Evolutionary conservation across 768 basidiomycete genomes (phyloP).

Genomic region (Lepiota subincarnata): DNA sequence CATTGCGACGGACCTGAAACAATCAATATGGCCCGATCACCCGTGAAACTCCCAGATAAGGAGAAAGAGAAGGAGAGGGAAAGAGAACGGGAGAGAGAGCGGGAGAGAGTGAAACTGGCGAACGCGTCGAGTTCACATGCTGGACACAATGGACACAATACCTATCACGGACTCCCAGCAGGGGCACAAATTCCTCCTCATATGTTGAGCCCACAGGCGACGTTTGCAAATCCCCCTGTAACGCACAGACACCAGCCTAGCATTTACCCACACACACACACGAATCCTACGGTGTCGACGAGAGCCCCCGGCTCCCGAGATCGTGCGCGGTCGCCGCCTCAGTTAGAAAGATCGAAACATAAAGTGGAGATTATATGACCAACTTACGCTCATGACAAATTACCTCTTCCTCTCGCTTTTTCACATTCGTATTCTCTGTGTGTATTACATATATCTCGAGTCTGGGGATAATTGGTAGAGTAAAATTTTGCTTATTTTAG

Average conservation of each 20-base stretch:
- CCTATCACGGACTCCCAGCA: neutral
- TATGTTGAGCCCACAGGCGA: neutral
- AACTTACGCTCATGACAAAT: neutral
- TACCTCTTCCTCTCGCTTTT: neutral
- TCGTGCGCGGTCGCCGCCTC: neutral
- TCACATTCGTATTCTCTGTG: neutral
- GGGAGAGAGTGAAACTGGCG: neutral
- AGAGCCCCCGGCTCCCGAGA: neutral
- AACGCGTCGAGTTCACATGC: neutral
- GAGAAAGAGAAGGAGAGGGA: constrained; percentile 3
- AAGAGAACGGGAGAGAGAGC: neutral
- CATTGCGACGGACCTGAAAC: constrained; percentile 34
- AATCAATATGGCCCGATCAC: constrained; percentile 22
- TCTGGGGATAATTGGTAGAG: neutral
- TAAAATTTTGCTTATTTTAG: neutral
- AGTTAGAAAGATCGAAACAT: neutral
- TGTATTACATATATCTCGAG: too few relatives aligned
- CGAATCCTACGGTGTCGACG: neutral
- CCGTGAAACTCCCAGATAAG: constrained; percentile 6
- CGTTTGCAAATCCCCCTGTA: neutral
- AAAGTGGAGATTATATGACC: constrained; percentile 5
- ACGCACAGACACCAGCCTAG: neutral
- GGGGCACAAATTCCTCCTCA: constrained; percentile 7
- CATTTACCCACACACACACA: neutral
- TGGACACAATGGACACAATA: neutral